A percentile compares a stretch with the other conserved stretches of the same genome.
These are phyloP conservation scores for Catharanthus roseus DNA, from an alignment of 257 asterid species.

Conservation along the genomic window DNA sequence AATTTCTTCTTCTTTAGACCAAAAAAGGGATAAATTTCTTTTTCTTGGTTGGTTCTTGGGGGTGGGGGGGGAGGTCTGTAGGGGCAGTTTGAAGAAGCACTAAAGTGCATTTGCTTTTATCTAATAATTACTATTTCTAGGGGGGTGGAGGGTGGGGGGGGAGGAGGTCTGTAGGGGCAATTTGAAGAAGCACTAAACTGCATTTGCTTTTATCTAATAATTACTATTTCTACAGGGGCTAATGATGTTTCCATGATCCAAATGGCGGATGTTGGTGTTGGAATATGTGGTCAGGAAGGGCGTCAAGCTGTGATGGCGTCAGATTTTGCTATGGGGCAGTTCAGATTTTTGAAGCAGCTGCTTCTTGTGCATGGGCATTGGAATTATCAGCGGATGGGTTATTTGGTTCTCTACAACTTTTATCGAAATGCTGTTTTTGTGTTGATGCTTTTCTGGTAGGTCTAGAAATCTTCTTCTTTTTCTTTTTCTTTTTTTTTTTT, in stretches of 20 bases:
- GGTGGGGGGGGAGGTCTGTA: neutral
- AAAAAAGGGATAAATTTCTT: too few relatives aligned
- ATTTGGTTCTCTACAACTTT: constrained; percentile 85
- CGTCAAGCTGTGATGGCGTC: constrained; percentile 99
- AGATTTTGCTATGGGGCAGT: constrained; percentile 99
- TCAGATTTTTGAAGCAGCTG: constrained; percentile 77
- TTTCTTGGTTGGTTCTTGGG: neutral
- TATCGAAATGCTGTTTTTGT: constrained; percentile 98
- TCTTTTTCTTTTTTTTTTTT: neutral
- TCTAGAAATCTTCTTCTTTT: constrained; percentile 13
- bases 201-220: constrained; percentile 21
- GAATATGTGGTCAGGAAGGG: constrained; percentile 99
- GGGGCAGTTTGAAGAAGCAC: neutral
- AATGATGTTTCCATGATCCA: constrained; percentile 99
- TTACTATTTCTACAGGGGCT: constrained; percentile 59
- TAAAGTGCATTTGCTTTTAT: constrained; percentile 9
- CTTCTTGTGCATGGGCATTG: constrained; percentile 98
- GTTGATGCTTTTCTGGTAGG: constrained; percentile 95
- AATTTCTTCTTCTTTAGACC: too few relatives aligned
- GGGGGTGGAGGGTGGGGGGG: too few relatives aligned
- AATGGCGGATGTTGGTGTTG: constrained; percentile 99
- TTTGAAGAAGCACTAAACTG: too few relatives aligned
- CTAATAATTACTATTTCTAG: constrained; percentile 25
- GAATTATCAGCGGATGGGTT: constrained; percentile 96
- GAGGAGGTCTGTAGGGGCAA: neutral